Evolutionary conservation across 2,329 filamentous ascomycete genomes (phyloP).

Genomic region (Ophiostoma sp.): DNA sequence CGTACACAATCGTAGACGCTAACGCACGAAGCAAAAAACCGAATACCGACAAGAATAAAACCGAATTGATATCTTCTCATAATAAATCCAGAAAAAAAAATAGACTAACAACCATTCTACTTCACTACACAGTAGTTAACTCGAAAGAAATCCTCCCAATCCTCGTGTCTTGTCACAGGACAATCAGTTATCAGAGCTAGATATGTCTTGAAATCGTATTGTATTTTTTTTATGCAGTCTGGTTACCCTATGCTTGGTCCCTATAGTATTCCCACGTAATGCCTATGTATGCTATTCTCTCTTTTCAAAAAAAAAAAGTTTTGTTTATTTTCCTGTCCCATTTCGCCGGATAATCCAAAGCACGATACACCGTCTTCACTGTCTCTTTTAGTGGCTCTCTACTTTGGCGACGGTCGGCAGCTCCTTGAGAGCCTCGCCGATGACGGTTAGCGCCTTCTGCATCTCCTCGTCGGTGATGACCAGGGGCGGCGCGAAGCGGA

Average conservation of each 20-base stretch:
- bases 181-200: too few relatives aligned
- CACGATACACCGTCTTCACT: background rate
- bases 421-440: conserved; percentile 78
- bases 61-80: background rate
- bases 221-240: background rate
- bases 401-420: conserved; percentile 64
- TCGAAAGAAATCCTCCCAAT: too few relatives aligned
- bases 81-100: background rate
- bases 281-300: background rate
- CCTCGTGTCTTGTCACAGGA: background rate
- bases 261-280: background rate
- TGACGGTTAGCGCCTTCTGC: conserved; percentile 72
- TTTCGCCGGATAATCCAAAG: background rate
- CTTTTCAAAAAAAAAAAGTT: background rate
- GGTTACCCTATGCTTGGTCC: background rate
- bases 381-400: conserved; percentile 36
- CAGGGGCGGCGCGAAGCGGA: conserved; percentile 92
- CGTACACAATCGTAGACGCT: background rate
- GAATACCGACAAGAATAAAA: background rate
- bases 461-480: conserved; percentile 92
- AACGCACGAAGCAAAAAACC: background rate
- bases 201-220: background rate
- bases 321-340: background rate
- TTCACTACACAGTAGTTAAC: too few relatives aligned
- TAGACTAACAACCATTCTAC: too few relatives aligned